Conservation (phyloP, 202 grass and related monocot species). For the Alloteropsis angusta region DNA sequence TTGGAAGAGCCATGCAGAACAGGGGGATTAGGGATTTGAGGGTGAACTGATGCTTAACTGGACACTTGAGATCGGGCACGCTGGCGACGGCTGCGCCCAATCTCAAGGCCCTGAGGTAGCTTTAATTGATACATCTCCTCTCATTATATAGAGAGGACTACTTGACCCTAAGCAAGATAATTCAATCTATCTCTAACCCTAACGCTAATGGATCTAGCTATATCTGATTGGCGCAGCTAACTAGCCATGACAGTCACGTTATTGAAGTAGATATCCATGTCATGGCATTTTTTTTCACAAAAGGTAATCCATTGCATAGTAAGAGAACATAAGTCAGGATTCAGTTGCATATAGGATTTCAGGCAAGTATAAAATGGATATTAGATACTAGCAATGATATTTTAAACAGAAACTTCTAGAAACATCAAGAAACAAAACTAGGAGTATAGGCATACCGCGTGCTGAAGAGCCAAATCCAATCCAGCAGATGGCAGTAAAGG, state of each 20-base stretch:
- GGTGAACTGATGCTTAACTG: too few relatives aligned
- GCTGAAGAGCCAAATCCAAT: constrained; percentile 63
- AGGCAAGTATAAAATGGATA: neutral
- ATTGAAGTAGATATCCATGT: neutral
- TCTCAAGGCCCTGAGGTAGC: too few relatives aligned
- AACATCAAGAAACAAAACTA: neutral
- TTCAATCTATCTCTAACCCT: too few relatives aligned
- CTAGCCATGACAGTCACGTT: neutral
- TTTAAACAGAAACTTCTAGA: neutral
- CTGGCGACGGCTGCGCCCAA: too few relatives aligned
- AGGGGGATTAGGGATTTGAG: too few relatives aligned
- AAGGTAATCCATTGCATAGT: neutral
- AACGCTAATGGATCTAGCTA: too few relatives aligned
- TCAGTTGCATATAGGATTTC: neutral
- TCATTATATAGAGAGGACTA: too few relatives aligned
- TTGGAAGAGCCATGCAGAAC: too few relatives aligned
- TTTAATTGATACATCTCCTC: too few relatives aligned
- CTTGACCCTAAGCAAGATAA: too few relatives aligned
- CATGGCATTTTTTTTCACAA: neutral
- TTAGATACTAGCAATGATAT: neutral
- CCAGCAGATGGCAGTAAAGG: constrained; percentile 55
- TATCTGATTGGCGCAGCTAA: too few relatives aligned
- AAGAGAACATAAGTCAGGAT: neutral
- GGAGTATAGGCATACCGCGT: constrained; percentile 65
- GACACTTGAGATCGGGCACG: too few relatives aligned